A percentile compares a stretch with the other conserved stretches of the same genome.
phyloP scores from a whole-genome alignment of 2,329 filamentous ascomycete species.

The Macrophomina phaseolina region DNA sequence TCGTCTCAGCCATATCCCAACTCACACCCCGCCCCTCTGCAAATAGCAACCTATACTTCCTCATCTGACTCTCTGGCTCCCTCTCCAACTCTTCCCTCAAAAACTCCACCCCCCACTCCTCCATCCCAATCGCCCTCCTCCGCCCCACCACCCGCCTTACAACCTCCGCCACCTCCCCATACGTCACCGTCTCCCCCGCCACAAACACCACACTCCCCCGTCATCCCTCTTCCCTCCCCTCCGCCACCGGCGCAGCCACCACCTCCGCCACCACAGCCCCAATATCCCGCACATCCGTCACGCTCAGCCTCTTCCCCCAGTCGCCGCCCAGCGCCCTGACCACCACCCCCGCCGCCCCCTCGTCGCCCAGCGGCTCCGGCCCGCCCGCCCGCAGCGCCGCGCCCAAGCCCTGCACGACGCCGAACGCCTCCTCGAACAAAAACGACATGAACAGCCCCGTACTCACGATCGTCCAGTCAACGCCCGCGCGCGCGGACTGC shows the following conservation, averaged over 20 bases:
- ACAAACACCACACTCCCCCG: slow-evolving; percentile 58
- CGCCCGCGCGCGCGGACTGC: slow-evolving; percentile 37
- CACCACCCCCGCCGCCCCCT: slow-evolving; percentile 33
- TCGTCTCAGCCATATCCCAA: slow-evolving; percentile 61
- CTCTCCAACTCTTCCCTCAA: slow-evolving; percentile 54
- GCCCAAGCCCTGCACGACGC: slow-evolving; percentile 60
- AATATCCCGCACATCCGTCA: slow-evolving; percentile 69
- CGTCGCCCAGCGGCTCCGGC: slow-evolving; percentile 19
- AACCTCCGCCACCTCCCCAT: slow-evolving; percentile 59
- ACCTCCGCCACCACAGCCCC: slow-evolving; percentile 64
- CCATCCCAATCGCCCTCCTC: slow-evolving; percentile 50
- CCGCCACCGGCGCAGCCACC: slow-evolving; percentile 47
- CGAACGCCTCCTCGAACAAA: slow-evolving; percentile 67
- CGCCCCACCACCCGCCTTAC: slow-evolving; percentile 53
- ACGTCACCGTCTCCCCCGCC: slow-evolving; percentile 68
- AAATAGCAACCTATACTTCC: slow-evolving; percentile 68
- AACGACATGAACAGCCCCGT: slow-evolving; percentile 75
- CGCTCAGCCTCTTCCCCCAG: slow-evolving; percentile 67
- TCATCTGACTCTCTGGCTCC: slow-evolving; percentile 56
- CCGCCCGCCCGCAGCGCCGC: background rate
- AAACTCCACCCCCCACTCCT: slow-evolving; percentile 56
- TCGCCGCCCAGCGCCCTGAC: slow-evolving; percentile 61
- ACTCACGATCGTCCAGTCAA: slow-evolving; percentile 69
- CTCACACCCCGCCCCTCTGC: slow-evolving; percentile 63
- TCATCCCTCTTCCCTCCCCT: slow-evolving; percentile 32